These are phyloP conservation scores for Aphanomyces cochlioides DNA, from an alignment of 352 stramenopile genomes.

Conservation along the genomic window DNA sequence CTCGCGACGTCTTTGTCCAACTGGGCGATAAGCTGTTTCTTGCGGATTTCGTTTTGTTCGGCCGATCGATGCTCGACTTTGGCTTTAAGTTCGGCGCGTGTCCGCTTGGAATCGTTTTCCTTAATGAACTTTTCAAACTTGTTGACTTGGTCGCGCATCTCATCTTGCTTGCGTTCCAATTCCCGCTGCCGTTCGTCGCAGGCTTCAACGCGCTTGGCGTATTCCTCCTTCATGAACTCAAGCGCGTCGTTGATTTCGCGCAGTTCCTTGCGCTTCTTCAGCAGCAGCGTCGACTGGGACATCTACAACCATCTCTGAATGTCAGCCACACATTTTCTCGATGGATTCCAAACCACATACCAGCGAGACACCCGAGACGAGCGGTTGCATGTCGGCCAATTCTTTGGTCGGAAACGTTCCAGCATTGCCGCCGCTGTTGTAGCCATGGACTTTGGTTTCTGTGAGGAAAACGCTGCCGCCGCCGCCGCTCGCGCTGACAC, in stretches of 20 bases:
- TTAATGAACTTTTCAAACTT: constrained; percentile 94
- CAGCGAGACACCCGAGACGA: constrained; percentile 73
- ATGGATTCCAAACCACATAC: background rate
- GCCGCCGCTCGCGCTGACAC: too few relatives aligned
- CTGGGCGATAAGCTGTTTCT: constrained; percentile 64
- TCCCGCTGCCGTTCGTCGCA: constrained; percentile 76
- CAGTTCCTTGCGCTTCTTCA: constrained; percentile 93
- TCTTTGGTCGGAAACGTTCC: constrained; percentile 37
- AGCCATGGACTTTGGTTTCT: constrained; percentile 59
- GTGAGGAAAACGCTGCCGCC: constrained; percentile 47
- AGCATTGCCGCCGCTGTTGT: constrained; percentile 1
- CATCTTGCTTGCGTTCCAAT: constrained; percentile 81
- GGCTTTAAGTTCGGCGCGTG: constrained; percentile 79
- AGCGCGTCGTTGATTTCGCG: constrained; percentile 88
- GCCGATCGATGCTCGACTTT: constrained; percentile 77
- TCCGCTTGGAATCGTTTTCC: constrained; percentile 89
- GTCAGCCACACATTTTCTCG: background rate
- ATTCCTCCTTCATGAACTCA: constrained; percentile 92
- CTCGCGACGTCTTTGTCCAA: constrained; percentile 69
- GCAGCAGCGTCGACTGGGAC: constrained; percentile 84
- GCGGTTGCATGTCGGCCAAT: constrained; percentile 66
- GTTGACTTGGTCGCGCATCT: constrained; percentile 89
- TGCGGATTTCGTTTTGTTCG: constrained; percentile 75
- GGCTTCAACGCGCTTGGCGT: constrained; percentile 81
- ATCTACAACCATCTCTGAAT: constrained; percentile 42